These are phyloP conservation scores for Endoconidiophora polonica DNA, from an alignment of 2,329 filamentous ascomycete species.

Conservation along the genomic window DNA sequence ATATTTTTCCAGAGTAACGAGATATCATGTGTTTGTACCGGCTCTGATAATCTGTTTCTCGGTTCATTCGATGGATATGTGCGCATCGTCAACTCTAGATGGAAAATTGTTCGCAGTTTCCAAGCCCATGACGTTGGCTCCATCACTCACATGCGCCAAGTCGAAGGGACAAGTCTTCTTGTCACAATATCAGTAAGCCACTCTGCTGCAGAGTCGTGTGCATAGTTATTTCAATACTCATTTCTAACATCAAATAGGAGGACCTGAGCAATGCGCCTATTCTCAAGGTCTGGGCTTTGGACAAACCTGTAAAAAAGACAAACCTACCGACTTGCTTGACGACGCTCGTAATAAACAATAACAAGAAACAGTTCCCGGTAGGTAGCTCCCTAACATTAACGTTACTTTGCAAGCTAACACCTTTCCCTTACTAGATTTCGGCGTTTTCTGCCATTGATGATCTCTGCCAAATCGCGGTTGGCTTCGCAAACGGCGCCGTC, in stretches of 20 bases:
- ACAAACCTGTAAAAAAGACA: conserved; percentile 87
- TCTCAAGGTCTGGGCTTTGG: conserved; percentile 93
- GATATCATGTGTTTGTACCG: conserved; percentile 68
- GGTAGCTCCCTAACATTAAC: conserved; percentile 15
- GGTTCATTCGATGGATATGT: conserved; percentile 74
- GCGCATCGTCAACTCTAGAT: conserved; percentile 70
- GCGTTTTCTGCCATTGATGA: conserved; percentile 79
- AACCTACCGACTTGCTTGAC: conserved; percentile 77
- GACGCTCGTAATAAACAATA: conserved; percentile 73
- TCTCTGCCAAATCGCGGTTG: conserved; percentile 80
- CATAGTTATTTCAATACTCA: not conserved
- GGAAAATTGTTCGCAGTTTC: conserved; percentile 77
- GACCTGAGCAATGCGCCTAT: conserved; percentile 76
- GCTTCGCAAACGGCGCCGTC: conserved; percentile 89
- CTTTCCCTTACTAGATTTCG: conserved; percentile 42
- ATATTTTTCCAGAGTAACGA: conserved; percentile 69
- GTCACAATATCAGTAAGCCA: conserved; percentile 52
- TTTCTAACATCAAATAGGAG: conserved; percentile 34
- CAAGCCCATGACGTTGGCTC: conserved; percentile 65
- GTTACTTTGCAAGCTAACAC: not conserved
- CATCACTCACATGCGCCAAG: conserved; percentile 83
- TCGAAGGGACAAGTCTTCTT: conserved; percentile 71
- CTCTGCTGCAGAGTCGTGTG: too few relatives aligned
- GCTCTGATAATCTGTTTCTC: conserved; percentile 77
- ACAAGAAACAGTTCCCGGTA: conserved; percentile 81